phyloP scores from a whole-genome alignment of 2,329 filamentous ascomycete species.

The Monilinia polystroma region DNA sequence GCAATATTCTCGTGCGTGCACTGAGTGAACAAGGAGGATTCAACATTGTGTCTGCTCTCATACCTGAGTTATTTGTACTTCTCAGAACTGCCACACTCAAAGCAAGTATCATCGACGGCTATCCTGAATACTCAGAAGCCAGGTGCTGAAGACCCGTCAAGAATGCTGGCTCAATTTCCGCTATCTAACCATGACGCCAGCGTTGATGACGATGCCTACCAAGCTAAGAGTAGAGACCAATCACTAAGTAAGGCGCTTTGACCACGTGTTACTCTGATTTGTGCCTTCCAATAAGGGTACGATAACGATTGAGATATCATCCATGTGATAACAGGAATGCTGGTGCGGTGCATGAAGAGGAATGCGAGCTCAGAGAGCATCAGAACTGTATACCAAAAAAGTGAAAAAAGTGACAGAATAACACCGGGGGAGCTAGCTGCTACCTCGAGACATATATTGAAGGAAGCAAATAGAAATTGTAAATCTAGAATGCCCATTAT shows the following conservation, averaged over 20 bases:
- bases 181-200: not conserved
- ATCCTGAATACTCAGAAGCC: not conserved
- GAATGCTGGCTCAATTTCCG: not conserved
- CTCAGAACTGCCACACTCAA: too few relatives aligned
- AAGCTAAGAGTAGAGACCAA: slow-evolving; percentile 4
- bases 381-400: not conserved
- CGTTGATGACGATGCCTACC: too few relatives aligned
- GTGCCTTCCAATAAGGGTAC: not conserved
- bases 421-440: not conserved
- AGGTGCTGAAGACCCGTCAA: not conserved
- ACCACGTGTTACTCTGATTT: slow-evolving; percentile 5
- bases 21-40: not conserved
- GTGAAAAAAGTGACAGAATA: not conserved
- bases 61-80: not conserved
- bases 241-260: slow-evolving; percentile 6
- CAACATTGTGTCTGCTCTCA: not conserved
- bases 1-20: not conserved
- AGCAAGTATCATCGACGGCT: not conserved
- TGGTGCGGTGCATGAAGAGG: not conserved
- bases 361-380: not conserved
- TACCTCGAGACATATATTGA: not conserved
- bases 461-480: not conserved
- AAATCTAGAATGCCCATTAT: not conserved
- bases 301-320: not conserved
- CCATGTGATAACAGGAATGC: not conserved